Evolutionary conservation across 805 yeast genomes (phyloP).

Genomic region (Metschnikowia amazonensis): DNA sequence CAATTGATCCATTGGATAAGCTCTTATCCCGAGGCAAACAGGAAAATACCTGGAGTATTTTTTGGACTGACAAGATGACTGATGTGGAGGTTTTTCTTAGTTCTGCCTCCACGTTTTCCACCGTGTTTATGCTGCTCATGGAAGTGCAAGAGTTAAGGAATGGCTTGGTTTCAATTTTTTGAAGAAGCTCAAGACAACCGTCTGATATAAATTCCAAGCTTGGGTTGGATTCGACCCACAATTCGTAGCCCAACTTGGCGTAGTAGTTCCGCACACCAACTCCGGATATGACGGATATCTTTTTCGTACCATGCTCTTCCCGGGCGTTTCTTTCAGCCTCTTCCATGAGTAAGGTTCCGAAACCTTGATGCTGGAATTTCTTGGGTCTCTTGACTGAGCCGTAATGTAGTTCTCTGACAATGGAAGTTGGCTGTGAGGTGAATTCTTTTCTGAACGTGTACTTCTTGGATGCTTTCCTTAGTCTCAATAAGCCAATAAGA

Average conservation of each 20-base stretch:
- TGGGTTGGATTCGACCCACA: conserved; percentile 41
- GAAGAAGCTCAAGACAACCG: conserved; percentile 47
- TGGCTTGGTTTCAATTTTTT: conserved; percentile 16
- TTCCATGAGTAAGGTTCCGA: conserved; percentile 95
- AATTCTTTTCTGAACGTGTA: conserved; percentile 90
- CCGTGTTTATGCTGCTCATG: conserved; percentile 13
- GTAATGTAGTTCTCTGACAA: conserved; percentile 95
- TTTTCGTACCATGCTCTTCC: conserved; percentile 90
- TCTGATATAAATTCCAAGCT: conserved; percentile 46
- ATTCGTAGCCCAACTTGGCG: conserved; percentile 81
- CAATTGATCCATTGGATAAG: conserved; percentile 34
- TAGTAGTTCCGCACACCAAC: conserved; percentile 97
- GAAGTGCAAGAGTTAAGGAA: conserved; percentile 26
- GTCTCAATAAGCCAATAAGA: conserved; percentile 81
- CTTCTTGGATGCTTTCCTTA: conserved; percentile 83
- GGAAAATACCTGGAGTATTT: conserved; percentile 57
- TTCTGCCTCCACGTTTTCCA: conserved; percentile 42
- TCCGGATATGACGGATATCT: conserved; percentile 92
- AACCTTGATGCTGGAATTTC: conserved; percentile 98
- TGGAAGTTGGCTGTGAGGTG: conserved; percentile 76
- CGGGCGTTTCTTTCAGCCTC: conserved; percentile 95
- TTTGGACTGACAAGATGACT: conserved; percentile 67
- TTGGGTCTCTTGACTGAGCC: conserved; percentile 97
- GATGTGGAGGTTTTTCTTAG: conserved; percentile 54
- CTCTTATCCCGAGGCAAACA: conserved; percentile 40